A percentile compares a stretch with the other conserved stretches of the same genome.
Evolutionary conservation across 768 basidiomycete genomes (phyloP).

Genomic region (Wakefieldia striispora): DNA sequence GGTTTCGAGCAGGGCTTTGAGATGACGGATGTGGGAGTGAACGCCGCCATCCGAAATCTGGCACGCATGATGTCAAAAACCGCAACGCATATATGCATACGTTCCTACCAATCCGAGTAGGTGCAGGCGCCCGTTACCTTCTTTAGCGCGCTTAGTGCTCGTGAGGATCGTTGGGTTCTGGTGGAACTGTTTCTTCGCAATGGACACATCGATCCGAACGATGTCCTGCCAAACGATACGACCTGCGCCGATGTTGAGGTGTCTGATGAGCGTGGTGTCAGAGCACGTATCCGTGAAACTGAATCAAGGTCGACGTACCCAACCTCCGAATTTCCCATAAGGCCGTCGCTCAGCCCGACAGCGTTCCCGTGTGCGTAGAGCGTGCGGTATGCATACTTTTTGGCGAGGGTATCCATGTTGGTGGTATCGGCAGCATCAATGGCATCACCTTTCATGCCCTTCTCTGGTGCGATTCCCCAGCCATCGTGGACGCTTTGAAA

Average conservation of each 20-base stretch:
- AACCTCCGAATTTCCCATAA: slow-evolving; percentile 98
- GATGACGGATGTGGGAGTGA: slow-evolving; percentile 92
- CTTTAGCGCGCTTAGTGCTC: slow-evolving; percentile 74
- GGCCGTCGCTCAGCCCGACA: slow-evolving; percentile 87
- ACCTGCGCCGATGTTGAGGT: slow-evolving; percentile 93
- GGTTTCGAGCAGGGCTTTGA: slow-evolving; percentile 86
- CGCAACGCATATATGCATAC: not conserved
- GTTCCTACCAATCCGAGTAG: slow-evolving; percentile 76
- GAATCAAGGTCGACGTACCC: slow-evolving; percentile 54
- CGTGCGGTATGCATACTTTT: slow-evolving; percentile 68
- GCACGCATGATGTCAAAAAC: slow-evolving; percentile 1
- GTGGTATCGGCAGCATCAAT: slow-evolving; percentile 82
- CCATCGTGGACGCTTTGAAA: slow-evolving; percentile 84
- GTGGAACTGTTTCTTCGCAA: slow-evolving; percentile 87
- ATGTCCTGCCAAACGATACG: slow-evolving; percentile 98
- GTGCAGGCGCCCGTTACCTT: slow-evolving; percentile 81
- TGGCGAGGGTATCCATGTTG: slow-evolving; percentile 86
- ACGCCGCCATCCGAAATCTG: slow-evolving; percentile 94
- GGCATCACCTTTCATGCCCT: slow-evolving; percentile 82
- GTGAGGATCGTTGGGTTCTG: slow-evolving; percentile 71
- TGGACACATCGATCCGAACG: slow-evolving; percentile 88
- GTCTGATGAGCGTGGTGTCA: slow-evolving; percentile 44
- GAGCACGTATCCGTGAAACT: too few relatives aligned
- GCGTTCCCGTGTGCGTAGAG: slow-evolving; percentile 87
- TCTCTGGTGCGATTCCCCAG: slow-evolving; percentile 76